Evolutionary conservation across 129 eudicot genomes (phyloP).

Genomic region (Saposhnikovia divaricata): DNA sequence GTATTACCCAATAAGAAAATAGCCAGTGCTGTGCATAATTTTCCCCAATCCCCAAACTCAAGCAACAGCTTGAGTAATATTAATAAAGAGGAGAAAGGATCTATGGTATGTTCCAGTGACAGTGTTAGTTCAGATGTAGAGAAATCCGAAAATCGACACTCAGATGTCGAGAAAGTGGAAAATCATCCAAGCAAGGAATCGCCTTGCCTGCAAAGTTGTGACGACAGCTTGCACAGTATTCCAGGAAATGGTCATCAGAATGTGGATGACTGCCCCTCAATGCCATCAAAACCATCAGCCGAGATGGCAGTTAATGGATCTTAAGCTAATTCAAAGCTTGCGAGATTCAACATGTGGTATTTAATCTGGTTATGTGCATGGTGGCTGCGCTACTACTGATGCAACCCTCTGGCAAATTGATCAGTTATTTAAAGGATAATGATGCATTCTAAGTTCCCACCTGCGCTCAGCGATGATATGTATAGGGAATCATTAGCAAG

Average conservation of each 20-base stretch:
- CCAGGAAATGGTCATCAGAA: constrained; percentile 29
- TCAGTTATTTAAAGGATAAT: neutral
- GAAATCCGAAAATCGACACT: neutral
- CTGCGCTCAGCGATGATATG: constrained; percentile 34
- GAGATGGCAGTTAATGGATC: constrained; percentile 77
- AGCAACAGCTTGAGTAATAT: constrained; percentile 21
- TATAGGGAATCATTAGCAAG: constrained; percentile 52
- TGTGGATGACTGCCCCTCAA: constrained; percentile 21
- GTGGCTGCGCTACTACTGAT: constrained; percentile 5
- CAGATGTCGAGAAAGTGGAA: constrained; percentile 14
- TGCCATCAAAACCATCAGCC: constrained; percentile 40
- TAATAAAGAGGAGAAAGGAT: constrained; percentile 20
- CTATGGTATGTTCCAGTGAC: constrained; percentile 15
- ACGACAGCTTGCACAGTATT: constrained; percentile 20
- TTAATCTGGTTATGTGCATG: neutral
- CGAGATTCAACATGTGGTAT: neutral
- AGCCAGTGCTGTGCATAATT: constrained; percentile 17
- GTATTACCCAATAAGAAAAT: constrained; percentile 51
- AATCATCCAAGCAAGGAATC: constrained; percentile 18
- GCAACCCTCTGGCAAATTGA: constrained; percentile 1
- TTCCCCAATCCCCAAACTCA: constrained; percentile 17
- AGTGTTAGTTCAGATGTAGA: constrained; percentile 15
- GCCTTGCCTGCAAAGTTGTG: constrained; percentile 19
- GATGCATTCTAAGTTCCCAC: constrained; percentile 1
- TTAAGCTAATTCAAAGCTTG: constrained; percentile 24